These are phyloP conservation scores for Tricholoma terreum DNA, from an alignment of 768 basidiomycete genomes.

Conservation along the genomic window DNA sequence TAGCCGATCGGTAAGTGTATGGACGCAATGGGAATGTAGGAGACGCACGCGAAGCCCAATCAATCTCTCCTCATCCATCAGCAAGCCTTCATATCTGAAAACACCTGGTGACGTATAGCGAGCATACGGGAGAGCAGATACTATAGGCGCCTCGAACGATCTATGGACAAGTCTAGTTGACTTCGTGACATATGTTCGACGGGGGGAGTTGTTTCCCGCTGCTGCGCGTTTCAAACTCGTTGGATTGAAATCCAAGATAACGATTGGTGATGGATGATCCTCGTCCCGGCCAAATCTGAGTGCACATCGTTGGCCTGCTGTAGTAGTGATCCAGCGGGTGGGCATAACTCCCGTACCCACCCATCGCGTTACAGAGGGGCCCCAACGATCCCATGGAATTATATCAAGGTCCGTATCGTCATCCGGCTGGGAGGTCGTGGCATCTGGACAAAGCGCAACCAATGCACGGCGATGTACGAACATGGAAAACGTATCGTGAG, in stretches of 20 bases:
- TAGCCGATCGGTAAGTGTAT: not conserved
- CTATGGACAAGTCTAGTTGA: not conserved
- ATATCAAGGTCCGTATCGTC: conserved; percentile 1
- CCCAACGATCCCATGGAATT: conserved; percentile 31
- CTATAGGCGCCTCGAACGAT: not conserved
- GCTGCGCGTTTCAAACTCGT: not conserved
- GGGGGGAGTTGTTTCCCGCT: too few species aligned
- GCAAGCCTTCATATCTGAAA: not conserved
- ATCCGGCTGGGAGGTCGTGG: not conserved
- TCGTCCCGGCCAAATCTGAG: not conserved
- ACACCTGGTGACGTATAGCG: not conserved
- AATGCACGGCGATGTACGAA: conserved; percentile 34
- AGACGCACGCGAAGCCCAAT: not conserved
- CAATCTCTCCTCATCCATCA: conserved; percentile 4
- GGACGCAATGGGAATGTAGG: not conserved
- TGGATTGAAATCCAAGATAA: conserved; percentile 1
- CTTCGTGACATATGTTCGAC: not conserved
- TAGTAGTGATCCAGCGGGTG: conserved; percentile 40
- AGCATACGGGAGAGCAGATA: conserved; percentile 1
- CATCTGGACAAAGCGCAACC: conserved; percentile 15
- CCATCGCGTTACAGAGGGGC: conserved; percentile 32
- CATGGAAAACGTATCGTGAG: conserved; percentile 24
- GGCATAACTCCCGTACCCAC: conserved; percentile 24
- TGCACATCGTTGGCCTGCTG: conserved; percentile 30
- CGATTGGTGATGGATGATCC: not conserved